Evolutionary conservation across 1,139 yeast genomes (phyloP), one percentile per base, ranked within the genome.

Genomic region (Hyphopichia fennica): DNA sequence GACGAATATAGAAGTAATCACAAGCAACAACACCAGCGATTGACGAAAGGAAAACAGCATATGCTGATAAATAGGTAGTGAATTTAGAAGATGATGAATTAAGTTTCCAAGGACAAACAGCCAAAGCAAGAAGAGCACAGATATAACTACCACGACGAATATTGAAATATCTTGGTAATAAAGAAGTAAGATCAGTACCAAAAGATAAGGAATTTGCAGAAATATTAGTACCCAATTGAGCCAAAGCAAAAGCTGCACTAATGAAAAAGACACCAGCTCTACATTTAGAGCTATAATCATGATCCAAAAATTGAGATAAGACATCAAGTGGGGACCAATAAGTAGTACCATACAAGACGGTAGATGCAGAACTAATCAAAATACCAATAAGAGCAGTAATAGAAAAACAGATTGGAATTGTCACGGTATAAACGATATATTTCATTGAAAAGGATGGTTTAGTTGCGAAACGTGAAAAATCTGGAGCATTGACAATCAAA

Each of bases 211-310:
- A 84, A 65, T 90, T 90, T 13, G 96, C 96, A 31, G 95, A 81
- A 49, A 90, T 86, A 59, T 90, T 90, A n/a, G 95, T 86, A 60
- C 96, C 96, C 49, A 88, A 69, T 65, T 89, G 96, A 15, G 96
- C 95, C 45, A 89, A 64, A 2, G 89, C 86, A 66, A 89, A 87
- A 1, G 88, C 89, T 36, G 81, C 68, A 4, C 90, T 77, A 51
- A 89, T 82, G 48, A 90, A 73, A 63, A 90, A 90, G 1, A 85
- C 95, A 50, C 96, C 97, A 17, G 91, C 95, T 57, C 96, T 76
- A 40, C 71, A 72, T 16, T 74, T 75, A 14, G 84, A 64, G 41
- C 78, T 75, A 53, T 76, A 72, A 45, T 77, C 72, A 44, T 83
- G 78, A 4, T 20, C 16, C 52, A 89, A 77, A 57, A 86, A 87